phyloP scores from a whole-genome alignment of 306 rosid genomes.

The Cicer cuneatum region DNA sequence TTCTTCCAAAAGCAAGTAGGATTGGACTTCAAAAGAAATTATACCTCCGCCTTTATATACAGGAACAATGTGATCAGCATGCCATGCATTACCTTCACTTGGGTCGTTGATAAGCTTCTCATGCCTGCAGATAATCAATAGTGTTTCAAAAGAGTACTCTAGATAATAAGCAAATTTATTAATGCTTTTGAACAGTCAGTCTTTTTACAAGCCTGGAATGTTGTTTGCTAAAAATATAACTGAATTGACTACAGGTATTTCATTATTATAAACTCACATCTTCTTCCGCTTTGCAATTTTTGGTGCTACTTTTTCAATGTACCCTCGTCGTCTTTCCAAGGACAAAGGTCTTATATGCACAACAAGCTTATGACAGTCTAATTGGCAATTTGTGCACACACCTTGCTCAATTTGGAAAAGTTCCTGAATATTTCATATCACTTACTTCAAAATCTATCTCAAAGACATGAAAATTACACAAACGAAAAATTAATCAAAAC shows the following conservation, averaged over 20 bases:
- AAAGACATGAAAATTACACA: conserved; percentile 31
- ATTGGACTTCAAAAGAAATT: conserved; percentile 31
- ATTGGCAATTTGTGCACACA: conserved; percentile 76
- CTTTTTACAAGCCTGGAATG: conserved; percentile 18
- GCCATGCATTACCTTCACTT: conserved; percentile 92
- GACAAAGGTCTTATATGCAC: conserved; percentile 74
- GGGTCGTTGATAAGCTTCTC: conserved; percentile 86
- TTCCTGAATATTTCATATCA: conserved; percentile 63
- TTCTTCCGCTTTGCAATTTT: conserved; percentile 64
- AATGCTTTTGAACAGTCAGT: conserved; percentile 16
- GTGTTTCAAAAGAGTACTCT: conserved; percentile 24
- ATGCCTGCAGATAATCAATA: conserved; percentile 61
- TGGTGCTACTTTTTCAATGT: conserved; percentile 83
- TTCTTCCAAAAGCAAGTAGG: conserved; percentile 28
- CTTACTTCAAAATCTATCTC: conserved; percentile 33
- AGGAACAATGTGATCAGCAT: conserved; percentile 94
- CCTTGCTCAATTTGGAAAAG: conserved; percentile 91
- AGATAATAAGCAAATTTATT: conserved; percentile 38
- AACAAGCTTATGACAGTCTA: conserved; percentile 92
- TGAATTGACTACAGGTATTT: conserved; percentile 21
- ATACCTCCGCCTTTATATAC: conserved; percentile 96
- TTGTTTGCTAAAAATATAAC: conserved; percentile 17
- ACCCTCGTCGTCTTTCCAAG: conserved; percentile 63
- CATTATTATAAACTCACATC: conserved; percentile 61
- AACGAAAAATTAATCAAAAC: conserved; percentile 31